Evolutionary conservation across 2,329 filamentous ascomycete species (phyloP), one percentile per base, ranked within the genome.

Genomic region (Claviceps cyperi): DNA sequence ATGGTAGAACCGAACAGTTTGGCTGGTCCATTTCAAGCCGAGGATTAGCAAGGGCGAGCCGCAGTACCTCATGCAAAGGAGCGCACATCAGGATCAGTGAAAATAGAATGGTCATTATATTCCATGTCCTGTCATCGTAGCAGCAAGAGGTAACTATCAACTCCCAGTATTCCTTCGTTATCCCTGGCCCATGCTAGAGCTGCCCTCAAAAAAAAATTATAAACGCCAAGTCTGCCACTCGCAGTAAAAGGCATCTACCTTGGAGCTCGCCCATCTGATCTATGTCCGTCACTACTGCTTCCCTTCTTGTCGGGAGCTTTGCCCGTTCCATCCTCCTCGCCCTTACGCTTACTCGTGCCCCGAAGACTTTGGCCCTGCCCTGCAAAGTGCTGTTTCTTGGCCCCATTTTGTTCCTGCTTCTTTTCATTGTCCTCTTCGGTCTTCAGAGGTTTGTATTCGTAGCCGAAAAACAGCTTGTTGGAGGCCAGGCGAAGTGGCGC

Each of bases 401-500:
- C 74, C n/a, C 80, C 56, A 53, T 80, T 76, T 38, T 80, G 76
- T 52, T 84, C 80, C 53, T 81, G 56, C 53, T 80, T 77, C 53
- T 81, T 74, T 48, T 80, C 78, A 62, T 80, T 81, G 51, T 87
- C 80, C 37, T 80, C 83, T 51, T 84, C 80, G 8, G 86, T 86
- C 71, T 88, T 90, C 41, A 94, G 74, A 0, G 91, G 91, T 65
- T 85, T 94, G 62, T 95, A 77, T 60, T 94, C 84, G 61, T 97
- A 98, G 3, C 92, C 92, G 55, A 98, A 94, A 73, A 98, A 98
- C 4, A 98, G 74, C 67, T 96, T 94, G 59, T 92, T 92, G 0
- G 86, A 84, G 0, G 87, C 78, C 48, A 98, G 66, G 28, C 92
- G 78, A 7, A 98, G 75, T 3, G 91, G 89, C 62, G 92, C 86